These are phyloP conservation scores for Daedalea quercina DNA, from an alignment of 768 basidiomycete genomes.

Conservation along the genomic window DNA sequence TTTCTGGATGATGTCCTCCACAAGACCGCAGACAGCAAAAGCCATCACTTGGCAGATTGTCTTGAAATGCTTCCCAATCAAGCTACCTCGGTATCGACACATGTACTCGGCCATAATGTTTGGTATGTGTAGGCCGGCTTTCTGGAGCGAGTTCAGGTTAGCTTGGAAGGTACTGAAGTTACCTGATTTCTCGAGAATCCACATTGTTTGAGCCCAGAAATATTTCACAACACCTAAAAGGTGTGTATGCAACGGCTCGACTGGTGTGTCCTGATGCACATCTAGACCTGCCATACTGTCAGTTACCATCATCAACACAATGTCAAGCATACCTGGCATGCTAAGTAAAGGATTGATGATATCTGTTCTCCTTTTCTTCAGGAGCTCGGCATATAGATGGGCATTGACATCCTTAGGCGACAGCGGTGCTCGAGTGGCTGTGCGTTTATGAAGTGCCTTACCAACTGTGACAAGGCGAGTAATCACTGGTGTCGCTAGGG, in stretches of 20 bases:
- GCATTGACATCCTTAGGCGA: too few relatives aligned
- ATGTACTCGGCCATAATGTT: constrained; percentile 26
- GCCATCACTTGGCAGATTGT: constrained; percentile 12
- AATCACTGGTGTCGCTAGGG: constrained; percentile 5
- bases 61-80: constrained; percentile 30
- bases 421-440: neutral
- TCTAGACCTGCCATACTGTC: constrained; percentile 18
- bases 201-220: constrained; percentile 21
- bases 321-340: too few relatives aligned
- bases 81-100: constrained; percentile 20
- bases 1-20: constrained; percentile 8
- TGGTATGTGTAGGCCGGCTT: constrained; percentile 21
- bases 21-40: constrained; percentile 11
- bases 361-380: too few relatives aligned
- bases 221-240: constrained; percentile 31
- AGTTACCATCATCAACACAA: too few relatives aligned
- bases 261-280: constrained; percentile 26
- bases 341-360: too few relatives aligned
- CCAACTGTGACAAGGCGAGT: constrained; percentile 7
- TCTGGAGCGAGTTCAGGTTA: constrained; percentile 18
- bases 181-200: constrained; percentile 19
- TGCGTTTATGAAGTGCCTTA: constrained; percentile 2
- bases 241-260: constrained; percentile 27
- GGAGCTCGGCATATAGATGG: too few relatives aligned
- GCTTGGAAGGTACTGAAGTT: constrained; percentile 16